A percentile compares a stretch with the other conserved stretches of the same genome.
phyloP scores from a whole-genome alignment of 2,329 filamentous ascomycete species.

The Penicillium sp. region DNA sequence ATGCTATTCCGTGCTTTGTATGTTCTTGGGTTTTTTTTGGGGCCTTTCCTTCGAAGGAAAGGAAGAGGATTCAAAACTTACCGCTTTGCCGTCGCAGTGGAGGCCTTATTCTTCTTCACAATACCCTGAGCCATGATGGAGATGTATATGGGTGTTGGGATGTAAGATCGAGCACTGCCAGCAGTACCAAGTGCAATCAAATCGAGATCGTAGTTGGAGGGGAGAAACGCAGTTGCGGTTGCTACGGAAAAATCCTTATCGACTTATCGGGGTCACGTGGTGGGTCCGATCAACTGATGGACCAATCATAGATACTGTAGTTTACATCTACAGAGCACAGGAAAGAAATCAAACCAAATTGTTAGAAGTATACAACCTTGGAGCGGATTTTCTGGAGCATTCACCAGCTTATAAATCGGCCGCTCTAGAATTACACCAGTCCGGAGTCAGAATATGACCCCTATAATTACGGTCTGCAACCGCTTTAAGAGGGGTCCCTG shows the following conservation, averaged over 20 bases:
- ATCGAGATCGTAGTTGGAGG: background rate
- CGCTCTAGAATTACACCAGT: background rate
- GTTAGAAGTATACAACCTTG: background rate
- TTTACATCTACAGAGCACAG: background rate
- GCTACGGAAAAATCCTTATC: conserved; percentile 15
- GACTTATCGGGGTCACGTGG: conserved; percentile 13
- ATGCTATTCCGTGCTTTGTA: conserved; percentile 7
- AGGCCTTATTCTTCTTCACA: conserved; percentile 47
- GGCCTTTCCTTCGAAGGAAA: too few species aligned
- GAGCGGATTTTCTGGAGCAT: too few species aligned
- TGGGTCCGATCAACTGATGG: background rate
- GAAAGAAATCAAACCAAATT: background rate
- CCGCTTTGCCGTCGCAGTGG: conserved; percentile 37
- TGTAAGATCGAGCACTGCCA: conserved; percentile 13
- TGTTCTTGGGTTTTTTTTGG: background rate
- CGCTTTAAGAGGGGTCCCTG: background rate
- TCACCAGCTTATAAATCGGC: background rate
- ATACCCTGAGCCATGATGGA: conserved; percentile 49
- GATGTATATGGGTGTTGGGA: background rate
- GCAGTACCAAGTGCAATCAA: conserved; percentile 15
- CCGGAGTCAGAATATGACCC: background rate
- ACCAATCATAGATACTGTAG: background rate
- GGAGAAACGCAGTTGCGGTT: background rate
- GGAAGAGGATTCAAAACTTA: conserved; percentile 24
- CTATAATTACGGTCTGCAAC: background rate